Evolutionary conservation across 768 basidiomycete genomes (phyloP).

Genomic region (Hygrocybe punicea): DNA sequence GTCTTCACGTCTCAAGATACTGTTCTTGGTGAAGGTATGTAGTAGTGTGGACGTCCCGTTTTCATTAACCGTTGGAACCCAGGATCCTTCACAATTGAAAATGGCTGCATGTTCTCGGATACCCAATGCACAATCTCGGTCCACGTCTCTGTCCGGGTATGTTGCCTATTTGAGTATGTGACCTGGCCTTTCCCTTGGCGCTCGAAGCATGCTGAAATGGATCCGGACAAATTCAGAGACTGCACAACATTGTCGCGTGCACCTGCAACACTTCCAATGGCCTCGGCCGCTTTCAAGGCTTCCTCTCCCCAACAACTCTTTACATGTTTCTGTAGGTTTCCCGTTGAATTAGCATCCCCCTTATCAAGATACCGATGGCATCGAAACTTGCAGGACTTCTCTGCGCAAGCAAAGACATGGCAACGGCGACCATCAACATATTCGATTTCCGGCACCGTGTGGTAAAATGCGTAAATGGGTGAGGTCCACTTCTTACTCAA

Average conservation of each 20-base stretch:
- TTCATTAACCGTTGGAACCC: conserved; percentile 19
- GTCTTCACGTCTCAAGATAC: conserved; percentile 10
- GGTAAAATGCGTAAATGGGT: conserved; percentile 36
- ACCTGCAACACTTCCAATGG: neutral
- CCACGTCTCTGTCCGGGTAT: conserved; percentile 22
- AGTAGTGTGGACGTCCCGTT: too few species aligned
- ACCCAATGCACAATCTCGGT: conserved; percentile 11
- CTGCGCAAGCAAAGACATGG: conserved; percentile 30
- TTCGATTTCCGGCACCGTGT: conserved; percentile 20
- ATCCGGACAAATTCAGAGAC: too few species aligned
- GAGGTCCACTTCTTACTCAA: conserved; percentile 30
- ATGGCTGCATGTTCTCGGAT: conserved; percentile 30
- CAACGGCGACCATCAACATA: conserved; percentile 16
- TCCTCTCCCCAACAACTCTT: conserved; percentile 33
- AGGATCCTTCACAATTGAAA: conserved; percentile 31
- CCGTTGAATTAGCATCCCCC: conserved; percentile 27
- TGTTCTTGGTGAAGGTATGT: too few species aligned
- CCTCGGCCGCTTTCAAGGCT: conserved; percentile 13
- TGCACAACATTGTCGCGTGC: neutral
- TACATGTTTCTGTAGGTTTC: conserved; percentile 31
- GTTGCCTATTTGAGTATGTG: conserved; percentile 26
- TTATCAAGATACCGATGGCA: conserved; percentile 23
- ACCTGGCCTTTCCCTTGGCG: conserved; percentile 26
- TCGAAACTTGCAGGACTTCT: conserved; percentile 17
- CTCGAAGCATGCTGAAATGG: conserved; percentile 22